phyloP scores from a whole-genome alignment of 1,284 basidiomycete genomes.

The Cryptococcus jaspeensis region DNA sequence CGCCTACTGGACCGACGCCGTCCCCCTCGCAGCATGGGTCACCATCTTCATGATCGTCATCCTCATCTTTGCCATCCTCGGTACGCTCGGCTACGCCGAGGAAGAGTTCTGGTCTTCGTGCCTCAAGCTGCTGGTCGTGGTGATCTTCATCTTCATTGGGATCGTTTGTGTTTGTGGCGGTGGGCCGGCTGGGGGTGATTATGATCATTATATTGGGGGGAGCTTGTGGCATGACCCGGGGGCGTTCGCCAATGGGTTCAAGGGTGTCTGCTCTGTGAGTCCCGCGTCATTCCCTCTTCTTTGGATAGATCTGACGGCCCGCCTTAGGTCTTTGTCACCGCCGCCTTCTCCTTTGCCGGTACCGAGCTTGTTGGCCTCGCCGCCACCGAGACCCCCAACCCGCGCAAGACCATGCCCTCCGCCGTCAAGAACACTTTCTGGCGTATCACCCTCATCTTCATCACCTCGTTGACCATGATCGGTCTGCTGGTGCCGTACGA shows the following conservation, averaged over 20 bases:
- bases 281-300: no score
- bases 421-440: slow-evolving; percentile 54
- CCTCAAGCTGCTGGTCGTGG: slow-evolving; percentile 49
- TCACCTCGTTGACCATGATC: slow-evolving; percentile 55
- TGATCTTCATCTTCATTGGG: slow-evolving; percentile 49
- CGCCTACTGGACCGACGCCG: slow-evolving; percentile 40
- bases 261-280: slow-evolving; percentile 45
- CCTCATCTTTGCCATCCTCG: slow-evolving; percentile 31
- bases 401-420: slow-evolving; percentile 53
- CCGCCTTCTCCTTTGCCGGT: slow-evolving; percentile 77
- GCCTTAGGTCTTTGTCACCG: slow-evolving; percentile 34
- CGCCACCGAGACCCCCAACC: slow-evolving; percentile 64
- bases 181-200: slow-evolving; percentile 41
- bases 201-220: slow-evolving; percentile 40
- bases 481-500: slow-evolving; percentile 53
- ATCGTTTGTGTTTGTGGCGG: slow-evolving; percentile 44
- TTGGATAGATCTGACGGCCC: no score
- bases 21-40: slow-evolving; percentile 49
- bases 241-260: slow-evolving; percentile 53
- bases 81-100: slow-evolving; percentile 47
- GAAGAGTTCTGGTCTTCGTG: slow-evolving; percentile 50
- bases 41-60: slow-evolving; percentile 46
- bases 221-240: slow-evolving; percentile 46
- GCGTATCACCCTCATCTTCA: slow-evolving; percentile 57
- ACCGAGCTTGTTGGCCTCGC: slow-evolving; percentile 86